These are phyloP conservation scores for Delitschia confertaspora DNA, from an alignment of 495 filamentous ascomycete species.

Conservation along the genomic window DNA sequence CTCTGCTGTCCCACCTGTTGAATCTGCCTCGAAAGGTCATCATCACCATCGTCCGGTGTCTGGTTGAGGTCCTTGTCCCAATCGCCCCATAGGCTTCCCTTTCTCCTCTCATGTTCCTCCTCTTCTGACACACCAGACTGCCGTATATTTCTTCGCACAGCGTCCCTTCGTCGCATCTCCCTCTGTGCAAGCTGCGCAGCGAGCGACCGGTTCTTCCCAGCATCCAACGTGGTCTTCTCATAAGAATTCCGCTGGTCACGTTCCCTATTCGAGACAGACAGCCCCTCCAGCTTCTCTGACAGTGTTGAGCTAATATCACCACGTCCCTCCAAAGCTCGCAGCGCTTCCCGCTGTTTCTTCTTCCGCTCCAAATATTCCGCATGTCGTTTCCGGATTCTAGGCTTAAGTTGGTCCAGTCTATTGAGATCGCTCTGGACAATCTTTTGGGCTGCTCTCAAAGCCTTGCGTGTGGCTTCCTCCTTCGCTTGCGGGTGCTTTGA, in stretches of 20 bases:
- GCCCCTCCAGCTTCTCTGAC: constrained; percentile 11
- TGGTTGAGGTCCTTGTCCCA: constrained; percentile 39
- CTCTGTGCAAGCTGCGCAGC: constrained; percentile 68
- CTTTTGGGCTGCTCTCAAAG: constrained; percentile 43
- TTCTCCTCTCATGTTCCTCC: constrained; percentile 29
- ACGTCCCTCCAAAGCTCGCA: constrained; percentile 29
- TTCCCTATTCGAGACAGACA: background rate
- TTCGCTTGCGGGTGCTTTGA: constrained; percentile 39
- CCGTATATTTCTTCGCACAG: constrained; percentile 46
- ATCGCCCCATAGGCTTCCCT: constrained; percentile 49
- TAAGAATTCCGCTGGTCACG: constrained; percentile 6
- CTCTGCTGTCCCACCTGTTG: constrained; percentile 18
- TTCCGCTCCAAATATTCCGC: constrained; percentile 46
- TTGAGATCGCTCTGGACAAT: constrained; percentile 46
- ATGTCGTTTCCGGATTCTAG: constrained; percentile 57
- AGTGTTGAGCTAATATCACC: background rate
- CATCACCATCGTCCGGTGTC: constrained; percentile 22
- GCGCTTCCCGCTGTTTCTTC: constrained; percentile 26
- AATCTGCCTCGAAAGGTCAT: constrained; percentile 30
- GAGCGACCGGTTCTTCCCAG: constrained; percentile 60
- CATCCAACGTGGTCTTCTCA: constrained; percentile 44
- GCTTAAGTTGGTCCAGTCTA: constrained; percentile 57
- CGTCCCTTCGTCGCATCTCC: constrained; percentile 62
- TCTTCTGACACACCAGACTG: constrained; percentile 46
- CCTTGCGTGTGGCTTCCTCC: constrained; percentile 41